phyloP scores from a whole-genome alignment of 805 yeast genomes.

The Cyberlindnera euphorbiiphila region DNA sequence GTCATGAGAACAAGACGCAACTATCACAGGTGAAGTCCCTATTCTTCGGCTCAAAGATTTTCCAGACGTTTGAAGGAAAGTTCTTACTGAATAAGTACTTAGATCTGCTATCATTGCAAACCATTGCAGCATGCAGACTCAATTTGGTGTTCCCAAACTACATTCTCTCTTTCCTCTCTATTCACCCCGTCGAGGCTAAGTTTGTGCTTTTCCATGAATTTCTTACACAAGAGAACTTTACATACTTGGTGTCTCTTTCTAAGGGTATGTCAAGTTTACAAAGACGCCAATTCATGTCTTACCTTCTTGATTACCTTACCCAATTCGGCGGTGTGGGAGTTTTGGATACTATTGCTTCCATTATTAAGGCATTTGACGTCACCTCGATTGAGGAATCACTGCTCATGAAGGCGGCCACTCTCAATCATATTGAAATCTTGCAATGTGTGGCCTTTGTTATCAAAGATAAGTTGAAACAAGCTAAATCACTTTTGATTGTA shows the following conservation, averaged over 20 bases:
- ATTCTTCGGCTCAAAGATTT: conserved; percentile 27
- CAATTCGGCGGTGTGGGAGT: conserved; percentile 7
- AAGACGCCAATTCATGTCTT: conserved; percentile 17
- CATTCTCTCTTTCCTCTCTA: conserved; percentile 20
- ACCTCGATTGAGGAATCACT: conserved; percentile 9
- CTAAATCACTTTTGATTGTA: conserved; percentile 15
- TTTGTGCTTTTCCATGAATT: conserved; percentile 14
- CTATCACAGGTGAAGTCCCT: conserved; percentile 17
- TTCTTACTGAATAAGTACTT: conserved; percentile 17
- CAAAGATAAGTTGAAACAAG: neutral
- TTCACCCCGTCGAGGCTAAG: conserved; percentile 27
- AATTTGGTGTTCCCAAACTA: conserved; percentile 9
- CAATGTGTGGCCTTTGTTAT: conserved; percentile 14
- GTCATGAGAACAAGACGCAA: conserved; percentile 12
- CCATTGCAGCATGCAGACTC: conserved; percentile 13
- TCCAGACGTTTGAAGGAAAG: conserved; percentile 23
- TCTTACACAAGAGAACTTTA: conserved; percentile 11
- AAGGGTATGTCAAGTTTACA: conserved; percentile 14
- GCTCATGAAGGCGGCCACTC: conserved; percentile 6
- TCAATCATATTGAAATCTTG: conserved; percentile 12
- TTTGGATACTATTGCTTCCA: conserved; percentile 9
- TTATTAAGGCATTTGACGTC: conserved; percentile 12
- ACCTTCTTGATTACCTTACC: conserved; percentile 20
- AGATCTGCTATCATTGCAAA: conserved; percentile 15
- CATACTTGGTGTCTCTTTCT: neutral